phyloP scores from a whole-genome alignment of 106 monocot species.

The Dendrobium nobile region DNA sequence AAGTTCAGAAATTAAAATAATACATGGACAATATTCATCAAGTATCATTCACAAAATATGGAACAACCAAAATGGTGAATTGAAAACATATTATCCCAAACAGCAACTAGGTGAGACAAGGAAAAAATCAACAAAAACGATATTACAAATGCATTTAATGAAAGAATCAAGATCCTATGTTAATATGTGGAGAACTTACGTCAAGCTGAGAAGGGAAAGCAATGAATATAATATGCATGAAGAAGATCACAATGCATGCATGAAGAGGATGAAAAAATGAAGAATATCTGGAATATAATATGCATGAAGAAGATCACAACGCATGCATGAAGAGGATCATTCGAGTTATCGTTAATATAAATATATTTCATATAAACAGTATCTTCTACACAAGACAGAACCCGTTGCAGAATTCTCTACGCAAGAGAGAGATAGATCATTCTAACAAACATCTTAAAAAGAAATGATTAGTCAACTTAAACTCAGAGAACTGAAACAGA shows the following conservation, averaged over 20 bases:
- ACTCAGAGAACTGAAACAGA: background rate
- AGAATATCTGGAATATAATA: background rate
- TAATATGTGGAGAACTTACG: background rate
- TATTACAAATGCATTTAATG: background rate
- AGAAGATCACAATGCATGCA: background rate
- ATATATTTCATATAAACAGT: background rate
- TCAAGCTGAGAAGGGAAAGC: background rate
- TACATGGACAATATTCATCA: background rate
- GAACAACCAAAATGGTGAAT: background rate
- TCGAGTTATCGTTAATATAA: background rate
- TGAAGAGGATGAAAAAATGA: background rate
- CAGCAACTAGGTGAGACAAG: background rate
- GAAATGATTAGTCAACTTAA: background rate
- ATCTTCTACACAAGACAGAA: background rate
- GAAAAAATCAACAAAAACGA: background rate
- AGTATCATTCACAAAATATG: background rate
- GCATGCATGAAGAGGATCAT: background rate
- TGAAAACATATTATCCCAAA: background rate
- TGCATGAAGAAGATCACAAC: background rate
- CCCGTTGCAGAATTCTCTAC: too few relatives aligned
- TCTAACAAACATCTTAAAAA: background rate
- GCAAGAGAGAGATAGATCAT: background rate
- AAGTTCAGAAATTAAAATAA: conserved; percentile 2
- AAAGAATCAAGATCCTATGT: background rate
- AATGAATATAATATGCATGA: background rate